Evolutionary conservation across 805 yeast species (phyloP).

Genomic region (Hanseniaspora osmophila): DNA sequence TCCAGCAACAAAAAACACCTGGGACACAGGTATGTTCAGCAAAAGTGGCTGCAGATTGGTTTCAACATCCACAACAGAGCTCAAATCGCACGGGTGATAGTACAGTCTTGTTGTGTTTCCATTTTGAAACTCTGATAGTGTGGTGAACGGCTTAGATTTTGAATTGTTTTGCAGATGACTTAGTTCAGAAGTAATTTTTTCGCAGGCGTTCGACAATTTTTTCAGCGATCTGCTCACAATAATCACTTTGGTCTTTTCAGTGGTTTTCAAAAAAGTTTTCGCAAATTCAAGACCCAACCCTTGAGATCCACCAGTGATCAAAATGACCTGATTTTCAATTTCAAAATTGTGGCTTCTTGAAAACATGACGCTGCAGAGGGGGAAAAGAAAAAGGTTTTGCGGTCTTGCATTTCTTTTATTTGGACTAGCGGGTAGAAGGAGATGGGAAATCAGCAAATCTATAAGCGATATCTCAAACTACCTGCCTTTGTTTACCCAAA

Average conservation of each 20-base stretch:
- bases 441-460: too few species aligned
- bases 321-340: constrained; percentile 39
- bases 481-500: too few species aligned
- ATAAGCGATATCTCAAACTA: too few species aligned
- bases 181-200: constrained; percentile 22
- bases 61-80: constrained; percentile 37
- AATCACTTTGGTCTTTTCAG: constrained; percentile 47
- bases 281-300: constrained; percentile 83
- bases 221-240: constrained; percentile 65
- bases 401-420: too few species aligned
- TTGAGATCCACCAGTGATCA: constrained; percentile 90
- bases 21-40: constrained; percentile 21
- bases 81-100: constrained; percentile 51
- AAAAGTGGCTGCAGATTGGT: constrained; percentile 14
- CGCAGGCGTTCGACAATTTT: constrained; percentile 39
- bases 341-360: constrained; percentile 4
- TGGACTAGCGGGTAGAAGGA: too few species aligned
- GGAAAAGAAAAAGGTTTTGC: too few species aligned
- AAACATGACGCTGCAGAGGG: too few species aligned
- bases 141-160: neutral
- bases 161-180: constrained; percentile 5
- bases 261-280: constrained; percentile 28
- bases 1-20: constrained; percentile 70
- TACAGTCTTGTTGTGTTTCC: constrained; percentile 19
- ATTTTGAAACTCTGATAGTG: neutral